Conservation (phyloP, 2,329 filamentous ascomycete genomes). For the Botryotinia globosa region DNA sequence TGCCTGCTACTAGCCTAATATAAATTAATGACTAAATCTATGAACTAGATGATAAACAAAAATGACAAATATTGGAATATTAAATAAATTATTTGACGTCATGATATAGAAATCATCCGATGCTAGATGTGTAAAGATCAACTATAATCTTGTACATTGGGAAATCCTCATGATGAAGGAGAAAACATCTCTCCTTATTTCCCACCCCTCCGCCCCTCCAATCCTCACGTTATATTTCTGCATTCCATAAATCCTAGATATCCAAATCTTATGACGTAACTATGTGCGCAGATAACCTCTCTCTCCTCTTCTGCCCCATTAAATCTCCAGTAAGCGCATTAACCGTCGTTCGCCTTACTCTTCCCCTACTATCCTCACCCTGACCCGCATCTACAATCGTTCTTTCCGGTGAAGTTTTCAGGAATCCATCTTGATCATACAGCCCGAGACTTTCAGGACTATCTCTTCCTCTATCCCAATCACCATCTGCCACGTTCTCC, state of each 20-base stretch:
- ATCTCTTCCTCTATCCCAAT: background rate
- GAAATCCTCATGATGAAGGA: background rate
- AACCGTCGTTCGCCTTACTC: background rate
- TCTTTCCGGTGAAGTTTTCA: constrained; percentile 27
- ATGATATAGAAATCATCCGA: background rate
- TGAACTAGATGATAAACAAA: background rate
- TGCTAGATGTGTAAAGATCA: background rate
- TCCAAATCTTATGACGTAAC: background rate
- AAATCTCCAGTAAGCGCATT: background rate
- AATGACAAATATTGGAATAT: too few relatives aligned
- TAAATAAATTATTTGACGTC: background rate
- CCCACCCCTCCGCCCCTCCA: too few relatives aligned
- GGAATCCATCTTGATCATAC: constrained; percentile 34
- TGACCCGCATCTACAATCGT: background rate
- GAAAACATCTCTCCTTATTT: background rate
- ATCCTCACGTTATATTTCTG: too few relatives aligned
- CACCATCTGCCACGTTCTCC: background rate
- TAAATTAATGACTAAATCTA: background rate
- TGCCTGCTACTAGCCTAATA: background rate
- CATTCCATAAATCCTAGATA: background rate
- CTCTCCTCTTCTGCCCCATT: background rate
- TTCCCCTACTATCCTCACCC: background rate
- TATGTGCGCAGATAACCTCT: background rate
- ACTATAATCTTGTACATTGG: background rate
- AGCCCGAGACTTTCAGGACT: constrained; percentile 25